Percentiles rank a stretch among this genome's conserved stretches.
Conservation (phyloP, 768 basidiomycete species). For the Lactarius hatsudake region DNA sequence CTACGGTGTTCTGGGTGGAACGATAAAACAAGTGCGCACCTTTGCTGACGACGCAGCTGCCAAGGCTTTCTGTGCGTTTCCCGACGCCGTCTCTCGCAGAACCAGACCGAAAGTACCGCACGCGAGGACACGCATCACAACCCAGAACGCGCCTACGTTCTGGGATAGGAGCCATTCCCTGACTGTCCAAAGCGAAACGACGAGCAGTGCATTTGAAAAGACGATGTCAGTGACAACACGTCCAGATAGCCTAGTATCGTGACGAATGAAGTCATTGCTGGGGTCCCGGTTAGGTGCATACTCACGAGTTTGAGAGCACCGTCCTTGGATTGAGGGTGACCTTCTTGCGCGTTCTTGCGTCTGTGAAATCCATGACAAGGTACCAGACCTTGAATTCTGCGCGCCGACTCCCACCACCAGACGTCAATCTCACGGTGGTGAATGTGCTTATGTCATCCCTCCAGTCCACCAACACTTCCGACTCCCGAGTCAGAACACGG, state of each 20-base stretch:
- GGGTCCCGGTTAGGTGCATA: not conserved
- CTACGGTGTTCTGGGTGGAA: not conserved
- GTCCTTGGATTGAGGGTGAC: slow-evolving; percentile 33
- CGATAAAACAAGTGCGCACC: slow-evolving; percentile 32
- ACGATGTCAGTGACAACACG: slow-evolving; percentile 41
- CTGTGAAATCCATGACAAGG: slow-evolving; percentile 32
- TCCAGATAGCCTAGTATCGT: slow-evolving; percentile 16
- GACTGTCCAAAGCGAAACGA: slow-evolving; percentile 56
- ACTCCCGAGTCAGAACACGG: slow-evolving; percentile 1
- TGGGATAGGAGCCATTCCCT: slow-evolving; percentile 66
- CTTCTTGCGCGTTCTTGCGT: slow-evolving; percentile 39
- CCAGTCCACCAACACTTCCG: not conserved
- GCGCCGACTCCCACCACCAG: too few species aligned
- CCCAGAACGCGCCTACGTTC: slow-evolving; percentile 74
- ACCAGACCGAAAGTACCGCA: slow-evolving; percentile 66
- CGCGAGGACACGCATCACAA: slow-evolving; percentile 68
- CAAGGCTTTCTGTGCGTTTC: slow-evolving; percentile 51
- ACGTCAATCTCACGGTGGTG: too few species aligned
- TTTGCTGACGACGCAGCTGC: slow-evolving; percentile 43
- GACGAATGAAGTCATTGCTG: not conserved
- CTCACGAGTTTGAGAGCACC: slow-evolving; percentile 30
- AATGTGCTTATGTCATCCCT: slow-evolving; percentile 9
- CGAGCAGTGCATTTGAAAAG: slow-evolving; percentile 61
- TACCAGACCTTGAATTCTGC: slow-evolving; percentile 5
- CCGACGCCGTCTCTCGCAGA: slow-evolving; percentile 56